These are phyloP conservation scores for Cyclanthera cordifolia DNA, from an alignment of 306 rosid genomes.

Conservation along the genomic window DNA sequence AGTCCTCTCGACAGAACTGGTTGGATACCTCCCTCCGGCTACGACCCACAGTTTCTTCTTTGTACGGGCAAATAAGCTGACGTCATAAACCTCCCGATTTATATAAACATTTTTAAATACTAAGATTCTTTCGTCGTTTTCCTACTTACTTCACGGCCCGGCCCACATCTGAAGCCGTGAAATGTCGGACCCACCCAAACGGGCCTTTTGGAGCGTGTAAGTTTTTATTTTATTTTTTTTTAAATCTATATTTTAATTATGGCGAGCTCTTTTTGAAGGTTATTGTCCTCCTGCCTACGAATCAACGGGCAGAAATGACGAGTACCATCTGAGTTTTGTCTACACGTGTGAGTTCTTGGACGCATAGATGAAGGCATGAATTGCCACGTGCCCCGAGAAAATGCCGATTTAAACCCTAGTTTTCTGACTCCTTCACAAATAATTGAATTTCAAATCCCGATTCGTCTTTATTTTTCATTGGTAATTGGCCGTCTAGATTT, in stretches of 20 bases:
- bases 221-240: not conserved
- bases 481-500: too few species aligned
- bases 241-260: not conserved
- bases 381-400: not conserved
- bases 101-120: not conserved
- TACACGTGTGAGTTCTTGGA: not conserved
- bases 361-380: not conserved
- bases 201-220: constrained; percentile 1
- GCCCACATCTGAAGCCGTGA: not conserved
- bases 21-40: constrained; percentile 6
- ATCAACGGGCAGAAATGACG: constrained; percentile 11
- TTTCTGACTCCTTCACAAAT: not conserved
- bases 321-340: not conserved
- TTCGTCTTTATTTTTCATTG: too few species aligned
- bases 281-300: constrained; percentile 11
- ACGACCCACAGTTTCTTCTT: constrained; percentile 7
- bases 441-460: not conserved
- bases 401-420: not conserved
- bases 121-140: constrained; percentile 5
- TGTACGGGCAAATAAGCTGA: not conserved
- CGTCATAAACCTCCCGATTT: not conserved
- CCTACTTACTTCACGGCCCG: constrained; percentile 1
- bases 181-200: not conserved
- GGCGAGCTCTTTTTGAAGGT: not conserved
- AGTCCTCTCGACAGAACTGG: not conserved